Evolutionary conservation across 306 rosid species (phyloP).

Genomic region (Vigna hirtella): DNA sequence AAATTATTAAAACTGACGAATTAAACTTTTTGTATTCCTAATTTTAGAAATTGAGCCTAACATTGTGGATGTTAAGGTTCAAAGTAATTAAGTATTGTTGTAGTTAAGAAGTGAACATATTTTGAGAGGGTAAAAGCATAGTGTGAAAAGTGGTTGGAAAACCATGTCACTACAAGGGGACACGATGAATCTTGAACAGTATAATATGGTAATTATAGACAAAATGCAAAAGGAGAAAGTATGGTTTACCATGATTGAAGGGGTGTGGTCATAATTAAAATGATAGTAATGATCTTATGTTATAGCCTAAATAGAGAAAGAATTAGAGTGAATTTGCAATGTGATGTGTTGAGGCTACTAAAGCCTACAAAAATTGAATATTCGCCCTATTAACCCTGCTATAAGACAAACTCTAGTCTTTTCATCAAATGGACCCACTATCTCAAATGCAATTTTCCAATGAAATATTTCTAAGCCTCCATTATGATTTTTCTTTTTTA

Average conservation of each 20-base stretch:
- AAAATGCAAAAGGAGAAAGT: slow-evolving; percentile 33
- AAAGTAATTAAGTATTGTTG: no score
- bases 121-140: background rate
- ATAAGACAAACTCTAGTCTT: slow-evolving; percentile 31
- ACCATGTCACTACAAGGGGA: background rate
- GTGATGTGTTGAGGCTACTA: slow-evolving; percentile 9
- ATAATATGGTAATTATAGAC: background rate
- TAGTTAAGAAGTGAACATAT: background rate
- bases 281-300: slow-evolving; percentile 31
- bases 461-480: slow-evolving; percentile 16
- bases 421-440: slow-evolving; percentile 41
- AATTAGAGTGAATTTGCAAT: slow-evolving; percentile 20
- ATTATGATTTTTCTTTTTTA: background rate
- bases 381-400: slow-evolving; percentile 22
- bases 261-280: slow-evolving; percentile 39
- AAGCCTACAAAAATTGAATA: slow-evolving; percentile 36
- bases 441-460: slow-evolving; percentile 32
- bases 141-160: background rate
- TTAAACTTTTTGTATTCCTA: no score
- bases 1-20: no score
- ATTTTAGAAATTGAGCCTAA: no score
- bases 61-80: no score
- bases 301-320: background rate
- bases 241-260: slow-evolving; percentile 41
- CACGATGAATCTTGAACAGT: background rate